Base-by-base conservation (phyloP, 2,329 filamentous ascomycete genomes). In the Aspergillus ibericus region DNA sequence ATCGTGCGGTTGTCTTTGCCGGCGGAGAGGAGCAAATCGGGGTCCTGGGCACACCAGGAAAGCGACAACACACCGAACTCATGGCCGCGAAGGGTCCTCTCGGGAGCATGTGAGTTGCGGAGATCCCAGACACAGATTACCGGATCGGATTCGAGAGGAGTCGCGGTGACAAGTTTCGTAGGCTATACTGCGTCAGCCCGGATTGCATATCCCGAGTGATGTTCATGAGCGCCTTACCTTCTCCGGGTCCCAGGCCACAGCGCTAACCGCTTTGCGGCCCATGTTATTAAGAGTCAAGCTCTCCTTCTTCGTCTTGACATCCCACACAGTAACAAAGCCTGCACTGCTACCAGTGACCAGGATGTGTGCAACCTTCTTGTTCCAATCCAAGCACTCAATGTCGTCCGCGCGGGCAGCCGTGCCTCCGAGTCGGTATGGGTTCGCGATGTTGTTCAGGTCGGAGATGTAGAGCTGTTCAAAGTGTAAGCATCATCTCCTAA, bases 251-350 rank as follows among this genome's bases (percentile, higher is more conserved):
- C 95, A 99, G 12, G 93, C 93, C 68, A 99, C 92, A 59, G 96
- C 89, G 77, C 93, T 97, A 70, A 98, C 92, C 55, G 93, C 84
- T 79, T 97, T 99, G 63, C 95, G 87, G 72, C 91, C 95, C 64
- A 82, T 81, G 72, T 91, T 90, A 81, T 97, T 99, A 64, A 99
- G 82, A 35, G 93, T 97, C 77, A 99, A 81, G 56, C 93, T 97
- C 68, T 96, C 92, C 80, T 96, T 97, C 85, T 96, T 98, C 12
- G 91, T 92, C 82, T 96, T 97, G 64, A 98, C 84, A 78, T 99
- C 95, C 95, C 95, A 99, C 16, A 99, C 93, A 2, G 95, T 98
- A 35, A 98, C 93, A 70, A 98, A 96, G 4, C 95, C 95, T 51
- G 92, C 93, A 62, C 87, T 90, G 72, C 93, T 93, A 65, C 95